Conservation (phyloP, 2,329 filamentous ascomycete species). For the Seiridium unicorne region DNA sequence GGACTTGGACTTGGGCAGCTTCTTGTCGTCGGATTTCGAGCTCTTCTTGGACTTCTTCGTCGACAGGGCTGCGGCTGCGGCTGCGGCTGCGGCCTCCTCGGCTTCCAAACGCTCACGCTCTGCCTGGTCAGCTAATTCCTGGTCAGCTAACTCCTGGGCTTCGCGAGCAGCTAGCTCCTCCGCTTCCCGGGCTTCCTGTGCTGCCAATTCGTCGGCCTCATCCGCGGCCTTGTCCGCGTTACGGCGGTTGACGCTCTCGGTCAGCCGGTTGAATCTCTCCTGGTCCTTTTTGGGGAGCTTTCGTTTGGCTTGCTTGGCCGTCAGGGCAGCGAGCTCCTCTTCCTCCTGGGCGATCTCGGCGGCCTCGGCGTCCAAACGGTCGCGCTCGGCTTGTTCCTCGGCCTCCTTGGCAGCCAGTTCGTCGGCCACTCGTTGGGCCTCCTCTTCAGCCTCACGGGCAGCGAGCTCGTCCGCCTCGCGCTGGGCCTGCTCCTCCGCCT, state of each 20-base stretch:
- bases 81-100: conserved; percentile 20
- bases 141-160: conserved; percentile 12
- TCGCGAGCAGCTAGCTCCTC: conserved; percentile 13
- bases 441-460: conserved; percentile 26
- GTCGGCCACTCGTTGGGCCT: conserved; percentile 16
- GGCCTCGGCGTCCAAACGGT: conserved; percentile 23
- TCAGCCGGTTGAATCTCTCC: conserved; percentile 31
- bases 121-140: conserved; percentile 10
- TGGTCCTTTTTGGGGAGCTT: conserved; percentile 28
- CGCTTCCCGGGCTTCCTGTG: conserved; percentile 19
- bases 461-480: conserved; percentile 28
- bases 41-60: conserved; percentile 43
- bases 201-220: conserved; percentile 34
- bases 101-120: conserved; percentile 8
- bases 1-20: conserved; percentile 28
- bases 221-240: conserved; percentile 32
- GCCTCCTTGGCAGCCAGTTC: conserved; percentile 21
- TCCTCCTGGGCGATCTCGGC: conserved; percentile 40
- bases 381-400: conserved; percentile 14
- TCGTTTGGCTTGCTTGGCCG: conserved; percentile 23
- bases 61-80: too few species aligned
- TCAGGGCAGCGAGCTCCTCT: conserved; percentile 29
- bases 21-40: conserved; percentile 27
- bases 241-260: conserved; percentile 27
- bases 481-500: conserved; percentile 17